These are phyloP conservation scores for Meyerozyma smithsonii DNA, from an alignment of 1,139 yeast genomes.

Conservation along the genomic window DNA sequence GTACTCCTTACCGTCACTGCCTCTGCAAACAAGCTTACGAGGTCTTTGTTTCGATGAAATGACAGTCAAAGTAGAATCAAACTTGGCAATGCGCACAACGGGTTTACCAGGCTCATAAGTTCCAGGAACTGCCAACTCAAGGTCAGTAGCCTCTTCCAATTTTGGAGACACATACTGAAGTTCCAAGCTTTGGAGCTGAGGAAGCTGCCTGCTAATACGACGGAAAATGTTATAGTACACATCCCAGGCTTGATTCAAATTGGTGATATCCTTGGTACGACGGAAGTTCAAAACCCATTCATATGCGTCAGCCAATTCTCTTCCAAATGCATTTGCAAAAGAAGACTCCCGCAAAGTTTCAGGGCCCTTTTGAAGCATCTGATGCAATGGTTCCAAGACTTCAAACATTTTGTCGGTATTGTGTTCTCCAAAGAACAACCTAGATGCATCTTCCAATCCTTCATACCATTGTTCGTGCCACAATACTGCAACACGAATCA, in stretches of 20 bases:
- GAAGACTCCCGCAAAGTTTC: constrained; percentile 91
- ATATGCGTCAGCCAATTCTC: constrained; percentile 88
- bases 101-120: constrained; percentile 86
- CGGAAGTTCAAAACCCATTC: constrained; percentile 89
- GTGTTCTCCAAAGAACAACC: constrained; percentile 90
- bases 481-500: constrained; percentile 88
- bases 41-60: constrained; percentile 97
- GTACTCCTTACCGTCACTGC: constrained; percentile 90
- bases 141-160: constrained; percentile 68
- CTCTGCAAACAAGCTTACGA: constrained; percentile 69
- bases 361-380: constrained; percentile 78
- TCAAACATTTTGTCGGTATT: constrained; percentile 93
- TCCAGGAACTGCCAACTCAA: constrained; percentile 92
- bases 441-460: constrained; percentile 93
- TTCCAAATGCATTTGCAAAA: constrained; percentile 88
- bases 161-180: constrained; percentile 92
- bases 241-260: constrained; percentile 97
- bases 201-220: constrained; percentile 82
- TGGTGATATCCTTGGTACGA: constrained; percentile 79
- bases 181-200: constrained; percentile 81
- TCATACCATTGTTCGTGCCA: constrained; percentile 99
- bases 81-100: constrained; percentile 62
- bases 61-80: constrained; percentile 83
- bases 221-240: constrained; percentile 91
- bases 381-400: constrained; percentile 84